Percentiles rank a stretch among this genome's conserved stretches.
Conservation (phyloP, 495 filamentous ascomycete genomes). For the Aspergillus sclerotiicarbonarius region DNA sequence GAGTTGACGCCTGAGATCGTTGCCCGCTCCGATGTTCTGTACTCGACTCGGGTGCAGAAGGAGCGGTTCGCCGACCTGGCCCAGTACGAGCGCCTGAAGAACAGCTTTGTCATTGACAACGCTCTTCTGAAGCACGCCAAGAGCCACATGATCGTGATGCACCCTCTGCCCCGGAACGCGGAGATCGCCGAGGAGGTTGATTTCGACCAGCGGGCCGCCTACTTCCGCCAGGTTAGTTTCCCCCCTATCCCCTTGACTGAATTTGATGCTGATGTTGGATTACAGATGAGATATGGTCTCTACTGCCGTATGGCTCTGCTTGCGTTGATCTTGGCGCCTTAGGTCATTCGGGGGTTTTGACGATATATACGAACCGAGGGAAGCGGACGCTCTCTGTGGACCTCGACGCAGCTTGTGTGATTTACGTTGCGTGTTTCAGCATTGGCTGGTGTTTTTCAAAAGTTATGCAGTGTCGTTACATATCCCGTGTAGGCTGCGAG, state of each 20-base stretch:
- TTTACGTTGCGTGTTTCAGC: slow-evolving; percentile 25
- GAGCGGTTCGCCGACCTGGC: slow-evolving; percentile 80
- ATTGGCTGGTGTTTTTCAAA: slow-evolving; percentile 30
- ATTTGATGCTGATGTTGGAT: slow-evolving; percentile 38
- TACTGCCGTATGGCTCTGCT: slow-evolving; percentile 97
- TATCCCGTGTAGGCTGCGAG: slow-evolving; percentile 35
- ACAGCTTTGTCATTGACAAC: slow-evolving; percentile 84
- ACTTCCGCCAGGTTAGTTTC: slow-evolving; percentile 92
- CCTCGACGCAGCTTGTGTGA: slow-evolving; percentile 24
- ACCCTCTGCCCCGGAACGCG: slow-evolving; percentile 88
- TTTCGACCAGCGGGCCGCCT: slow-evolving; percentile 93
- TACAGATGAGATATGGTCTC: slow-evolving; percentile 94
- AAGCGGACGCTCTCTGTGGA: slow-evolving; percentile 12
- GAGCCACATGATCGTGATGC: slow-evolving; percentile 86
- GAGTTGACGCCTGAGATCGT: slow-evolving; percentile 83
- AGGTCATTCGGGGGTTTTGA: slow-evolving; percentile 21
- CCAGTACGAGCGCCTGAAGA: slow-evolving; percentile 83
- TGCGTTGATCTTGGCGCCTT: slow-evolving; percentile 80
- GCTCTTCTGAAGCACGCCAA: slow-evolving; percentile 88
- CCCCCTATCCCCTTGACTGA: slow-evolving; percentile 2
- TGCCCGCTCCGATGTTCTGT: slow-evolving; percentile 80
- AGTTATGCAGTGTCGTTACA: slow-evolving; percentile 36
- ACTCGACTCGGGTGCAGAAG: slow-evolving; percentile 95
- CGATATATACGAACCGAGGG: slow-evolving; percentile 13
- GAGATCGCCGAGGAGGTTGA: slow-evolving; percentile 96